phyloP scores from a whole-genome alignment of 169 alveolate genomes.

The Eimeria acervulina region DNA sequence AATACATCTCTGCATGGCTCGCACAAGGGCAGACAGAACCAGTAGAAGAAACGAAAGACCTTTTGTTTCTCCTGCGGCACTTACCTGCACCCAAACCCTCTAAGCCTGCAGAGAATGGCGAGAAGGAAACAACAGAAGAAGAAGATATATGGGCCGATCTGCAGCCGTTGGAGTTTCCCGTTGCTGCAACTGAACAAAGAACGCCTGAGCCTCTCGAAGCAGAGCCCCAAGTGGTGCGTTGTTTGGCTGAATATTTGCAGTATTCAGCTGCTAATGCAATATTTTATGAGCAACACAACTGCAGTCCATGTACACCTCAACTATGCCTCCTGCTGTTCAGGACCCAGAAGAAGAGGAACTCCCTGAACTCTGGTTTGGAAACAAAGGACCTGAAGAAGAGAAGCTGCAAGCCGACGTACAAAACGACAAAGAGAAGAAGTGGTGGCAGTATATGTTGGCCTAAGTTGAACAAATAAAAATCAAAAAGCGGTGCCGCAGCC shows the following conservation, averaged over 20 bases:
- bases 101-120: not conserved
- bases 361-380: slow-evolving; percentile 46
- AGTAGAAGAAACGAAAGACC: not conserved
- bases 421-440: not conserved
- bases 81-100: not conserved
- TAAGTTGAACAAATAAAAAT: not conserved
- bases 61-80: not conserved
- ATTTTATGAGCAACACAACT: no score
- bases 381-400: not conserved
- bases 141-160: not conserved
- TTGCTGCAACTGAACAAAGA: not conserved
- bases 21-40: not conserved
- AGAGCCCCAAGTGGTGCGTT: slow-evolving; percentile 30
- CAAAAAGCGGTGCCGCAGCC: no score
- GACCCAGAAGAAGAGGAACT: slow-evolving; percentile 18
- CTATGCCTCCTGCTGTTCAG: not conserved
- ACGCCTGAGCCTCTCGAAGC: slow-evolving; percentile 28
- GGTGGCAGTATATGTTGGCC: slow-evolving; percentile 49
- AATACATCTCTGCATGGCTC: not conserved
- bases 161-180: not conserved
- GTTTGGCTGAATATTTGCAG: not conserved
- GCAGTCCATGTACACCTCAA: not conserved
- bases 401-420: not conserved
- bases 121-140: not conserved
- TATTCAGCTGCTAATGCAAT: no score